Evolutionary conservation across 805 yeast species (phyloP).

Genomic region (Candida alai): DNA sequence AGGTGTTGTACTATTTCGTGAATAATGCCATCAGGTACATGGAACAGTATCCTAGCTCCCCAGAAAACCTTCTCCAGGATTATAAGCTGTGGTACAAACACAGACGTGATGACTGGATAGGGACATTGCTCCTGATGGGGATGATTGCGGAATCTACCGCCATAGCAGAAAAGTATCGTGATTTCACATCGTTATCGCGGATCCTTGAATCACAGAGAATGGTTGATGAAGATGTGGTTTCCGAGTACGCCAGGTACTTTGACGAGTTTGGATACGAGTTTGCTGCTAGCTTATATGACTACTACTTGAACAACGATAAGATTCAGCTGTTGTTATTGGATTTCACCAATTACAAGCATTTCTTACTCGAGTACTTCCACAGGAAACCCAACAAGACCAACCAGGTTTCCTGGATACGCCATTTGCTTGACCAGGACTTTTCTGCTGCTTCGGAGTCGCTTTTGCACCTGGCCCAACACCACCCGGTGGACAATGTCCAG

Average conservation of each 20-base stretch:
- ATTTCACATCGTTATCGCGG: slow-evolving; percentile 60
- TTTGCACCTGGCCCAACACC: slow-evolving; percentile 30
- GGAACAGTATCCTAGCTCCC: slow-evolving; percentile 15
- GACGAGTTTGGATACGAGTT: slow-evolving; percentile 62
- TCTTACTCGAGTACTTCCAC: slow-evolving; percentile 50
- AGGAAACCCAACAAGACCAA: slow-evolving; percentile 40
- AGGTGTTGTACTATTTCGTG: slow-evolving; percentile 32
- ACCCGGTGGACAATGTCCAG: slow-evolving; percentile 36
- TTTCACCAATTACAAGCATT: slow-evolving; percentile 50
- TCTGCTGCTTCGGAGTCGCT: slow-evolving; percentile 48
- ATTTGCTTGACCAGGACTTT: slow-evolving; percentile 51
- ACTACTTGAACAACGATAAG: slow-evolving; percentile 51
- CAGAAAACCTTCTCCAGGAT: slow-evolving; percentile 19
- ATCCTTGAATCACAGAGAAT: slow-evolving; percentile 35
- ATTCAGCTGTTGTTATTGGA: slow-evolving; percentile 51
- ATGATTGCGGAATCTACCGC: slow-evolving; percentile 51
- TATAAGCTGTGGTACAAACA: slow-evolving; percentile 32
- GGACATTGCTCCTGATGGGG: slow-evolving; percentile 47
- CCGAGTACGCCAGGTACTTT: slow-evolving; percentile 48
- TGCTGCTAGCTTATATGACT: slow-evolving; percentile 59
- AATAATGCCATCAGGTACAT: slow-evolving; percentile 33
- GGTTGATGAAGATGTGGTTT: slow-evolving; percentile 14
- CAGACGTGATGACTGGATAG: slow-evolving; percentile 52
- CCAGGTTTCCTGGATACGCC: slow-evolving; percentile 69
- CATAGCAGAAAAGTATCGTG: slow-evolving; percentile 63